Evolutionary conservation across 2,329 filamentous ascomycete genomes (phyloP).

Genomic region (Botrytis paeoniae): DNA sequence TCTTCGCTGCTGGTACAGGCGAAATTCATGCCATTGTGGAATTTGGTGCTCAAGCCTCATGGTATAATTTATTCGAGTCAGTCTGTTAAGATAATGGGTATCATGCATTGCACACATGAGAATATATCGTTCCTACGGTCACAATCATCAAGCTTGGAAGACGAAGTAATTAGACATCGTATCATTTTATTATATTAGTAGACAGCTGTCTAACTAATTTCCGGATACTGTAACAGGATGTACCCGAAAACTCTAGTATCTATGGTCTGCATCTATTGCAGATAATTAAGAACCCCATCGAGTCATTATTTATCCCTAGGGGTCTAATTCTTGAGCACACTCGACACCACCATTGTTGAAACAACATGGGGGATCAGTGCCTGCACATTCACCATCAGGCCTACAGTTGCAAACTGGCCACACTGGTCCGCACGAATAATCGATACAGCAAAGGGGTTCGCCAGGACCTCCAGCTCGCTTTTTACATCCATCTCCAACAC

Average conservation of each 20-base stretch:
- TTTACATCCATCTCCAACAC: neutral
- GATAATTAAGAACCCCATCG: neutral
- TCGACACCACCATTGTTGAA: neutral
- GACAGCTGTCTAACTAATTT: neutral
- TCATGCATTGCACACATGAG: no score
- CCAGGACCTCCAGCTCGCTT: accelerated
- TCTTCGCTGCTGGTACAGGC: neutral
- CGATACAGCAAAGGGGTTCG: neutral
- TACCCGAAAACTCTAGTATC: slow-evolving; percentile 3
- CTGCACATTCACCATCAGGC: neutral
- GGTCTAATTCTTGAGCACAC: no score
- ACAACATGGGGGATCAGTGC: neutral
- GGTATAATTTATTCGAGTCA: neutral
- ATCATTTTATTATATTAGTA: neutral
- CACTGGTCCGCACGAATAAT: neutral
- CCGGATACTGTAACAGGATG: neutral
- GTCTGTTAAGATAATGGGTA: neutral
- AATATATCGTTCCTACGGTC: no score
- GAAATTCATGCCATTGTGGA: neutral
- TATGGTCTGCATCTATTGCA: neutral
- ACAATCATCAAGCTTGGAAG: neutral
- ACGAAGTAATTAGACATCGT: neutral
- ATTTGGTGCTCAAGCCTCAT: neutral
- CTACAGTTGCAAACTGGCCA: neutral
- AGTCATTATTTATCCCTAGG: no score